Base-by-base conservation (phyloP, 768 basidiomycete species). In the Tricholoma flavovirens region DNA sequence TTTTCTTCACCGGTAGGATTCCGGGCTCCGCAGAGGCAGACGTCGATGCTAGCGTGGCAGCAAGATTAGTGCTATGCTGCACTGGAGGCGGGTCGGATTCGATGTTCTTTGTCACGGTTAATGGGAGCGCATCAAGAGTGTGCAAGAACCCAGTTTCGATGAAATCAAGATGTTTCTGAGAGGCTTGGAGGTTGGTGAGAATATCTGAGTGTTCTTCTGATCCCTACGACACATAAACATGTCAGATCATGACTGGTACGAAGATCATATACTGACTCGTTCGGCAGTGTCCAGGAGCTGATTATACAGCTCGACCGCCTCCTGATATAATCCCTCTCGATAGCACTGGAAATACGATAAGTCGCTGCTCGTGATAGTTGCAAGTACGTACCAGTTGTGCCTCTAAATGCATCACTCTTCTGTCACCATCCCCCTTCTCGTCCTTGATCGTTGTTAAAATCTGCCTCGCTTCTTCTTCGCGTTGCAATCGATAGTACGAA, bases 171-270 rank as follows among this genome's bases (percentile, higher is more conserved):
- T 93, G 91, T 56, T 80, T 78, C 66, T 90, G 84, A 2, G 92
- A 80, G 4, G 93, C 92, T 55, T 83, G 77, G 56, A 95, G 82
- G 70, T 97, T 96, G 58, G 84, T 92, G 36, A 87, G 75, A 66
- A 95, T 84, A 67, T 95, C 93, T 4, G 88, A 82, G 65, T 93
- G 83, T 73, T 96, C 93, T 63, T 95, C 89, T 24, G 90, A 87
- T 63, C 85, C 75, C 93, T 93, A 66, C n/a, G 14, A 53, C 6
- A 15, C 10, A 15, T 9, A 54, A 54, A 62, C 54, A 38, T 9
- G 35, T 49, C 30, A 59, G 42, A 46, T 59, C 17, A 42, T 51
- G 30, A 26, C 17, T 36, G 40, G 26, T 9, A 21, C 14, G 10
- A 46, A 26, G 32, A 22, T 32, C 33, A 33, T 59, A 53, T 35